These are phyloP conservation scores for Orychophragmus violaceus DNA, from an alignment of 345 rosid genomes.

Conservation along the genomic window DNA sequence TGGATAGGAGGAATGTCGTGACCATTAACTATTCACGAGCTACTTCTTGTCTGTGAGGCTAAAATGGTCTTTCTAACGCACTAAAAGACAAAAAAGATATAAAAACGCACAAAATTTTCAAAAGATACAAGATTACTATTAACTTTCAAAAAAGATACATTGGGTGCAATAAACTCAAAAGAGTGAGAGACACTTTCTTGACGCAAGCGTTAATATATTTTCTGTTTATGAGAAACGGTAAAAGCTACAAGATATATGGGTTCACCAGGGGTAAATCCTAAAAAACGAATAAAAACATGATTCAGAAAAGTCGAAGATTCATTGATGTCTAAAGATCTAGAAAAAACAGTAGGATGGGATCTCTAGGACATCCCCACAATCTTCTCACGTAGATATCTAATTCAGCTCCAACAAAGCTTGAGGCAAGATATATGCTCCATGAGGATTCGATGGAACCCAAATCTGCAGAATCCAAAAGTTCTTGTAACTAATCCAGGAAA, in stretches of 20 bases:
- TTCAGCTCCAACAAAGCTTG: slow-evolving; percentile 65
- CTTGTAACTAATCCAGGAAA: background rate
- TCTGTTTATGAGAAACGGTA: slow-evolving; percentile 74
- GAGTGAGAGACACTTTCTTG: slow-evolving; percentile 62
- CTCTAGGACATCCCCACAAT: slow-evolving; percentile 88
- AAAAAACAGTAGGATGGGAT: too few species aligned
- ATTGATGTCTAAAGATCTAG: background rate
- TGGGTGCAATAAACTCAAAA: too few species aligned
- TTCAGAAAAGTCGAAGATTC: background rate
- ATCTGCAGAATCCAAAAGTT: slow-evolving; percentile 39
- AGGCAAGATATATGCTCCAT: slow-evolving; percentile 84
- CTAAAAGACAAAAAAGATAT: too few species aligned
- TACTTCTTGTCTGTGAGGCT: too few species aligned
- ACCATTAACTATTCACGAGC: too few species aligned
- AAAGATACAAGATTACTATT: too few species aligned
- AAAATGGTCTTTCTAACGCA: too few species aligned
- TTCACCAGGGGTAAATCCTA: slow-evolving; percentile 57
- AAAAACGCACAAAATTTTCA: too few species aligned
- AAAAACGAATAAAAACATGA: slow-evolving; percentile 4
- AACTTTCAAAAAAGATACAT: too few species aligned
- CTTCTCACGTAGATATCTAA: slow-evolving; percentile 70
- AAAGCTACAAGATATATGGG: slow-evolving; percentile 88
- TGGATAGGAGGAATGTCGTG: too few species aligned
- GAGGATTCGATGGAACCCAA: slow-evolving; percentile 96
- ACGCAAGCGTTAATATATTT: slow-evolving; percentile 67